A percentile compares a stretch with the other conserved stretches of the same genome.
Evolutionary conservation across 441 rosid species (phyloP).

Genomic region (Omphalea diandra): DNA sequence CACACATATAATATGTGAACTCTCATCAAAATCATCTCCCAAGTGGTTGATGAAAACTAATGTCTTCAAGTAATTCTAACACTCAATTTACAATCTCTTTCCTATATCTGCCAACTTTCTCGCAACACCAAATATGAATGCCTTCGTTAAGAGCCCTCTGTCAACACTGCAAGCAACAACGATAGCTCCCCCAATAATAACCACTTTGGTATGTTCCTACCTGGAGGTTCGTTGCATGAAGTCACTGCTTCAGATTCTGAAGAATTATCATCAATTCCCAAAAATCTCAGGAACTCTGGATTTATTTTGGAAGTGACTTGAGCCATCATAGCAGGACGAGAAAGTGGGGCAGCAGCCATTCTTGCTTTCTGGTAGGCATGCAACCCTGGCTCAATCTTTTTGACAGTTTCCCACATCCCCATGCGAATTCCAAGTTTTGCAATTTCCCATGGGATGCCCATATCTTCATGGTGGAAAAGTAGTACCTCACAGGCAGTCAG

Average conservation of each 20-base stretch:
- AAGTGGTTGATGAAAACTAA: neutral
- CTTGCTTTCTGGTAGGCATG: constrained; percentile 64
- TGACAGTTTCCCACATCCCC: constrained; percentile 90
- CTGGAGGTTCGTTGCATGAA: constrained; percentile 24
- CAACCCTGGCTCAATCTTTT: constrained; percentile 74
- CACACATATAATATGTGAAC: too few species aligned
- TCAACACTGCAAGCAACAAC: constrained; percentile 56
- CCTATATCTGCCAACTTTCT: constrained; percentile 54
- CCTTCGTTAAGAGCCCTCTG: constrained; percentile 46
- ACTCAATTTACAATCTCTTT: constrained; percentile 29
- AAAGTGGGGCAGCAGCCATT: constrained; percentile 45
- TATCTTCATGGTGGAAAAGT: constrained; percentile 82
- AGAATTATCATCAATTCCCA: constrained; percentile 26
- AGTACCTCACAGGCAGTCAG: constrained; percentile 69
- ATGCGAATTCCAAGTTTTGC: constrained; percentile 78
- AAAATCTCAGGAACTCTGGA: constrained; percentile 34
- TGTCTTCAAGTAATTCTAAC: neutral
- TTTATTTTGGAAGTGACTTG: constrained; percentile 56
- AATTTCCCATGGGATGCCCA: constrained; percentile 84
- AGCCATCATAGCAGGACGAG: constrained; percentile 60
- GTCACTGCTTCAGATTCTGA: constrained; percentile 26
- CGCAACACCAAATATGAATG: constrained; percentile 48
- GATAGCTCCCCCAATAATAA: constrained; percentile 57
- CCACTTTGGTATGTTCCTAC: constrained; percentile 47
- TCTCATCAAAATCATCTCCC: too few species aligned